phyloP scores from a whole-genome alignment of 345 rosid species.

The Brassica incana region DNA sequence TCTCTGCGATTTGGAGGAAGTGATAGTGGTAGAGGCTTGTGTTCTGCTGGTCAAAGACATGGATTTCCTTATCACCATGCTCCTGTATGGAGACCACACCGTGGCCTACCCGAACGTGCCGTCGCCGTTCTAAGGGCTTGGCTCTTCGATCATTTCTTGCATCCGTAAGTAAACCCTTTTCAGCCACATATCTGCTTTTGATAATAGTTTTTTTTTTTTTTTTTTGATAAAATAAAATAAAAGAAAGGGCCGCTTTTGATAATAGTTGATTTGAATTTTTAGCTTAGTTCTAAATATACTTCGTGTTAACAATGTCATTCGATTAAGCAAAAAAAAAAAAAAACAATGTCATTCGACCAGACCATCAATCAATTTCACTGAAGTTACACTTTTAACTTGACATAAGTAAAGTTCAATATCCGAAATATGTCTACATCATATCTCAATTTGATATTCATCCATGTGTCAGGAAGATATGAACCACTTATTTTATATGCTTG shows the following conservation, averaged over 20 bases:
- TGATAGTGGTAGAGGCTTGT: slow-evolving; percentile 41
- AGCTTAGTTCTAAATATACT: slow-evolving; percentile 8
- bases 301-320: slow-evolving; percentile 9
- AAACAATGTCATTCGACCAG: not conserved
- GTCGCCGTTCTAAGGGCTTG: slow-evolving; percentile 82
- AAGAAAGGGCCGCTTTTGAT: too few species aligned
- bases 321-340: not conserved
- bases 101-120: slow-evolving; percentile 90
- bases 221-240: too few species aligned
- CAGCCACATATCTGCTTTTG: not conserved
- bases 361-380: slow-evolving; percentile 1
- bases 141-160: slow-evolving; percentile 87
- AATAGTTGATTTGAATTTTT: not conserved
- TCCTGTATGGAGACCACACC: slow-evolving; percentile 88
- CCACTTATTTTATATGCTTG: not conserved
- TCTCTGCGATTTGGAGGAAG: slow-evolving; percentile 48
- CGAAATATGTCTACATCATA: slow-evolving; percentile 9
- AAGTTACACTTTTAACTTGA: not conserved
- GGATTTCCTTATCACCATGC: slow-evolving; percentile 65
- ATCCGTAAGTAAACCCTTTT: slow-evolving; percentile 62
- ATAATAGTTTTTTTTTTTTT: too few species aligned
- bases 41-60: slow-evolving; percentile 47
- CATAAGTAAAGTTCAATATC: slow-evolving; percentile 13
- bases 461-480: slow-evolving; percentile 14
- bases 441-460: slow-evolving; percentile 11